These are phyloP conservation scores for Aspergillus udagawae DNA, from an alignment of 2,329 filamentous ascomycete genomes.

Conservation along the genomic window DNA sequence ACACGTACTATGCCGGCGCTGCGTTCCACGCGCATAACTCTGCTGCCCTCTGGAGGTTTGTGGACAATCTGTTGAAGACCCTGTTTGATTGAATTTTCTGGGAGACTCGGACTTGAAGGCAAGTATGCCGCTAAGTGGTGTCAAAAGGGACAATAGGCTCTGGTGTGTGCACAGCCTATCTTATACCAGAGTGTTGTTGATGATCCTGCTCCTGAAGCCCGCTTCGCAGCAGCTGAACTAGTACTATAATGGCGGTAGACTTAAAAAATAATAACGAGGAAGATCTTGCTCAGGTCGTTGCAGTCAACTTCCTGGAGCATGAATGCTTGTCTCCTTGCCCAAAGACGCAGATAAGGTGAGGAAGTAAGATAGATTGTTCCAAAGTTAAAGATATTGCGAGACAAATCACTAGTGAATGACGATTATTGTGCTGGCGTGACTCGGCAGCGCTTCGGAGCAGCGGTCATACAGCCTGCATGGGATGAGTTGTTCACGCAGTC, in stretches of 20 bases:
- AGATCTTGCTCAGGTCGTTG: slow-evolving; percentile 63
- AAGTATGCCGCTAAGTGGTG: not conserved
- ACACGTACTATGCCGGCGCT: slow-evolving; percentile 39
- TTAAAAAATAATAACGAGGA: slow-evolving; percentile 27
- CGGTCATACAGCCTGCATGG: not conserved
- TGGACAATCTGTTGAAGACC: not conserved
- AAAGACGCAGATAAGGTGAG: not conserved
- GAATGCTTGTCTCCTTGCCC: slow-evolving; percentile 44
- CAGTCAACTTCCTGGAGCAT: slow-evolving; percentile 70
- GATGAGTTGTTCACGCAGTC: not conserved
- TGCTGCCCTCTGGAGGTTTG: slow-evolving; percentile 1
- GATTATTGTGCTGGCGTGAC: not conserved
- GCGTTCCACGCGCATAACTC: slow-evolving; percentile 9
- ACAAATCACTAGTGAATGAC: not conserved
- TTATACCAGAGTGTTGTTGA: slow-evolving; percentile 68
- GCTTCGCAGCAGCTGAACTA: too few relatives aligned
- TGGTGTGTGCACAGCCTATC: slow-evolving; percentile 49
- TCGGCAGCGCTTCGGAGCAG: not conserved
- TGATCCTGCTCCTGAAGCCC: slow-evolving; percentile 68
- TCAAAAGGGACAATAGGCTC: slow-evolving; percentile 5
- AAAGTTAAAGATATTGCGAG: too few relatives aligned
- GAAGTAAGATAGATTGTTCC: not conserved
- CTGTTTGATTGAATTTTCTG: not conserved
- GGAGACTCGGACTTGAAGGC: too few relatives aligned
- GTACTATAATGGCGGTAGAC: slow-evolving; percentile 40